Conservation (phyloP, 106 monocot species). For the Apostasia shenzhenica region DNA sequence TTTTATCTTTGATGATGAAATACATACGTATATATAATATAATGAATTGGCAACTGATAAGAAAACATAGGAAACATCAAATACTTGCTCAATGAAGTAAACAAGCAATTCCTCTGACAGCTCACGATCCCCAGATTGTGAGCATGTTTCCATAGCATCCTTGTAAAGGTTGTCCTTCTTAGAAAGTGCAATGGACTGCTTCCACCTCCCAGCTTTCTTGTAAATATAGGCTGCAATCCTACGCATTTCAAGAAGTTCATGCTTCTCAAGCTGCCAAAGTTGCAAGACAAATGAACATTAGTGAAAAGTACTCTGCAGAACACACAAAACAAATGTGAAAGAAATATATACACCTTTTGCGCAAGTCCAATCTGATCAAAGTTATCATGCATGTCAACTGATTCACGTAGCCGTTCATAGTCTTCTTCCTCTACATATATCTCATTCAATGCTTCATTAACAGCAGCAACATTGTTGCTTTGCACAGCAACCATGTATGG, state of each 20-base stretch:
- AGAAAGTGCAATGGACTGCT: slow-evolving; percentile 94
- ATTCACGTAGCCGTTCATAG: slow-evolving; percentile 87
- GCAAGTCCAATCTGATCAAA: slow-evolving; percentile 99
- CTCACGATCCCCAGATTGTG: slow-evolving; percentile 91
- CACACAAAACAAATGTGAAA: no score
- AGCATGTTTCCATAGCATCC: slow-evolving; percentile 96
- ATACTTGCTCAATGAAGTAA: slow-evolving; percentile 97
- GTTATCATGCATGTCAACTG: slow-evolving; percentile 97
- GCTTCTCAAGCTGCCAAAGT: slow-evolving; percentile 67
- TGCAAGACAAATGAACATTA: neutral
- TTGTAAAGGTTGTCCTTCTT: slow-evolving; percentile 97
- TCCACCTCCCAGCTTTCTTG: slow-evolving; percentile 99
- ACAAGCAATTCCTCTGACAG: slow-evolving; percentile 94
- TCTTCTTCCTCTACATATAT: slow-evolving; percentile 99
- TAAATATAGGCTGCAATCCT: slow-evolving; percentile 94
- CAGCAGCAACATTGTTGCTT: slow-evolving; percentile 95
- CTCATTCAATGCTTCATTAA: slow-evolving; percentile 97
- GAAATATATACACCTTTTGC: slow-evolving; percentile 59
- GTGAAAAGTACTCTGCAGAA: no score
- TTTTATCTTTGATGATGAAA: no score
- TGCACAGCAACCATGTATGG: slow-evolving; percentile 99
- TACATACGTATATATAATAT: no score
- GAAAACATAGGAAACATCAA: neutral
- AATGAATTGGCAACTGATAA: no score
- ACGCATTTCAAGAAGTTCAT: slow-evolving; percentile 99